Evolutionary conservation across 345 rosid species (phyloP), one percentile per base, ranked within the genome.

Genomic region (Rubroshorea leprosula): DNA sequence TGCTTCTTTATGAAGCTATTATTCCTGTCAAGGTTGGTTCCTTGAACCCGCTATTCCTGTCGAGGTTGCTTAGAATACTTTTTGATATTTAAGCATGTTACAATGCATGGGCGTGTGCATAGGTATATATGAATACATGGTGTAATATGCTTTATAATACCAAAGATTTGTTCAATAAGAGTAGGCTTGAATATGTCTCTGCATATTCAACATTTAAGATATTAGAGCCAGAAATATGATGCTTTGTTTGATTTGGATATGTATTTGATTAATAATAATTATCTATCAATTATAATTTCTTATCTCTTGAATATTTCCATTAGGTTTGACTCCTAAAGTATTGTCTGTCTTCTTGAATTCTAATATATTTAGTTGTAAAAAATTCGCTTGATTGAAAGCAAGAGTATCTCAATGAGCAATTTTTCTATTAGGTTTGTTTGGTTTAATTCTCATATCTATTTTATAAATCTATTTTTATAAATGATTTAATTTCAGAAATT

Each of bases 1-100:
- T 93, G 60, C 87, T 89, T 66, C 84, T 93, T 16, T 93, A 93
- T 61, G 99, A 83, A 72, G 97, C 97, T 66, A 66, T 93, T 72
- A 62, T 85, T 72, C 97, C 97, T 35, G 83, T 89, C 62, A 93
- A 83, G 97, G 99, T 93, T 72, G 69, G 99, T 78, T 71, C 64
- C 66, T 41, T 25, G 57, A 58, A 68, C 38, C 13, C 46, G 39
- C 55, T 54, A 13, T 44, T 44, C 47, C n/a, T 44, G 10, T 13
- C 47, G 10, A 44, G 18, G 2, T 3, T 9, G 35, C 9, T 35
- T 8, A 8, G 41, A 35, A 6, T 8, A 6, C 41, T 3, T 3
- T 35, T 35, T 8, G 41, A 1, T 35, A 8, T 35, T 13, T 13
- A 35, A 35, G 41, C 7, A 35, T 13, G 12, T 35, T 35, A 4